Base-by-base conservation (phyloP, 2,329 filamentous ascomycete species). In the Fulvia fulva region DNA sequence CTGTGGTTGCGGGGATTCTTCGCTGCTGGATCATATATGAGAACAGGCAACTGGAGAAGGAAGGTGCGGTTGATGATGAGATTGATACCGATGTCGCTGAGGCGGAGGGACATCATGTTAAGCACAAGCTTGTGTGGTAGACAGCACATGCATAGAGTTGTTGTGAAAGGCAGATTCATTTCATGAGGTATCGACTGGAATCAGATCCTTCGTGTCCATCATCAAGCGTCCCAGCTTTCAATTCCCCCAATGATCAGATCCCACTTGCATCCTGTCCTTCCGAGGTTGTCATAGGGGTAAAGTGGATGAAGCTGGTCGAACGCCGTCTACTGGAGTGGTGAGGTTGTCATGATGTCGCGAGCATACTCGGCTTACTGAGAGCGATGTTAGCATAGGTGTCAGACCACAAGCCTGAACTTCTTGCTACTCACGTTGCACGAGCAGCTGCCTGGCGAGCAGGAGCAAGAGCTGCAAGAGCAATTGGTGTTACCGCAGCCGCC, bases 31-130 rank as follows among this genome's bases (percentile, higher is more conserved):
- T 88, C 21, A 76, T 77, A 14, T 80, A 77, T 71, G 82, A 88
- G 73, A 89, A 89, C 61, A 77, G 72, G 67, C 81, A 81, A 63
- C 71, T 88, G 2, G 85, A 85, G 51, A 68, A 72, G 60, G 77
- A 78, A 62, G 65, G 65, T n/a, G 61, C 67, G 45, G 57, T 60
- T 9, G 64, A 68, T 43, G 63, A 67, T 23, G 67, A 63, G 34
- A 60, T 65, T 22, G 63, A 64, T 32, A 49, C 49, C 11, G 49
- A 47, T 52, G 53, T 47, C 3, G 49, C 23, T 1, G 57, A 47
- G 23, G 61, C 65, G 32, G 61, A 68, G 5, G 63, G 58, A 9
- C 53, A 28, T n/a, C 55, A 56, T 14, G 53, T 50, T 9, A 60
- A 32, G 21, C 52, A 59, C 41, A 58, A 51, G 32, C 34, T 58